A percentile compares a stretch with the other conserved stretches of the same genome.
These are phyloP conservation scores for Stenogyne calaminthoides DNA, from an alignment of 305 asterid genomes.

Conservation along the genomic window DNA sequence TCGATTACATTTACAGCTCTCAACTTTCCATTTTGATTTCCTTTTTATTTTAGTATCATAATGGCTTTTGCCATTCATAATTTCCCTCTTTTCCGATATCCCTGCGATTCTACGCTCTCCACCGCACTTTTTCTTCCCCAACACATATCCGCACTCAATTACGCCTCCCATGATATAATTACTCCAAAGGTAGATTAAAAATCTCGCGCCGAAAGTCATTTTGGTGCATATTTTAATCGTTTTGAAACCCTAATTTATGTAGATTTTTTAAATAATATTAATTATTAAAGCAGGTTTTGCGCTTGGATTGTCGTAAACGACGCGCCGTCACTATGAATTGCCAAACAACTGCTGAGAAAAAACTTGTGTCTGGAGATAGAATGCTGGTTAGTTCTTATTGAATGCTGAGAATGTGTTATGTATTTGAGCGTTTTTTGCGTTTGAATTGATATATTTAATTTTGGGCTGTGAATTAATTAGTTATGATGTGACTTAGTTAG, in stretches of 20 bases:
- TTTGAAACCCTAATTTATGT: slow-evolving; percentile 5
- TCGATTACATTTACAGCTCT: background rate
- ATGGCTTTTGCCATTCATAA: slow-evolving; percentile 34
- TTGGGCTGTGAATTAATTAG: background rate
- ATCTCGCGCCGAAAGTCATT: slow-evolving; percentile 8
- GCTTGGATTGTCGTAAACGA: slow-evolving; percentile 33
- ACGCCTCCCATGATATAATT: slow-evolving; percentile 26
- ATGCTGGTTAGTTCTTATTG: slow-evolving; percentile 57
- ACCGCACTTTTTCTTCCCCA: slow-evolving; percentile 31
- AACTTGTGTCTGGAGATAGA: slow-evolving; percentile 47
- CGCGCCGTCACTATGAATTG: slow-evolving; percentile 44
- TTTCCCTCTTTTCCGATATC: slow-evolving; percentile 25
- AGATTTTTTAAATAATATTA: background rate
- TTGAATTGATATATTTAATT: background rate
- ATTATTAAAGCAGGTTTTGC: slow-evolving; percentile 34
- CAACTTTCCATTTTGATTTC: slow-evolving; percentile 10
- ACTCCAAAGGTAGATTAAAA: slow-evolving; percentile 30
- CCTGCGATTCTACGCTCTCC: slow-evolving; percentile 32
- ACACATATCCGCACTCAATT: slow-evolving; percentile 41
- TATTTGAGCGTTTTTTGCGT: background rate
- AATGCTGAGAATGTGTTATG: slow-evolving; percentile 6
- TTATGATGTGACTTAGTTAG: slow-evolving; percentile 22
- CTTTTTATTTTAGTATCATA: slow-evolving; percentile 14
- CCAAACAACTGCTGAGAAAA: slow-evolving; percentile 45
- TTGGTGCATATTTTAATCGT: background rate